Conservation (phyloP, 1,139 yeast genomes). For the Wickerhamiella pararugosa region DNA sequence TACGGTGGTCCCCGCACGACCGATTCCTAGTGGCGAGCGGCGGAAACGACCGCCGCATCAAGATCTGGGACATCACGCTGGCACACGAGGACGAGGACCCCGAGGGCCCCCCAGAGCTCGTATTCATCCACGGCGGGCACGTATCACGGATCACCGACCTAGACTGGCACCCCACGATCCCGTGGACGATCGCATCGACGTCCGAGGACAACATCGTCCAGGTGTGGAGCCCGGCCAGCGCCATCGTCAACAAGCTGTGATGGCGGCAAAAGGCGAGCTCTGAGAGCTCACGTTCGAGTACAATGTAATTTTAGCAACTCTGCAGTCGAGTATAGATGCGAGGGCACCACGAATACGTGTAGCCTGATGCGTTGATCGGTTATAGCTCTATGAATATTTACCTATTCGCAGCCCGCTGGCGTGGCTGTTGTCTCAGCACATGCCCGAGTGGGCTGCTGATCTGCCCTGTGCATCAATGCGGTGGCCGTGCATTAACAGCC, state of each 20-base stretch:
- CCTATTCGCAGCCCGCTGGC: no score
- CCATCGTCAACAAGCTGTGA: slow-evolving; percentile 12
- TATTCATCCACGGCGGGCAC: slow-evolving; percentile 81
- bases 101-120: slow-evolving; percentile 34
- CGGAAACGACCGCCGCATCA: slow-evolving; percentile 61
- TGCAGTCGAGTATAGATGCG: no score
- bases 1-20: slow-evolving; percentile 65
- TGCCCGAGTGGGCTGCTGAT: no score
- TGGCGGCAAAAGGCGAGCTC: no score
- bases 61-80: slow-evolving; percentile 50
- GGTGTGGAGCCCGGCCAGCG: slow-evolving; percentile 38
- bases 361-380: no score
- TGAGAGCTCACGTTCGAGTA: no score
- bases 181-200: slow-evolving; percentile 63
- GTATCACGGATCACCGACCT: slow-evolving; percentile 78
- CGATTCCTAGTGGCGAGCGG: slow-evolving; percentile 55
- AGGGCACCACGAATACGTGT: no score
- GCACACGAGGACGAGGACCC: slow-evolving; percentile 28
- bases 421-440: no score
- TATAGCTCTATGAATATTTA: no score
- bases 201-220: slow-evolving; percentile 76
- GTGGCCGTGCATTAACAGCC: no score
- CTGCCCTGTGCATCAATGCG: no score
- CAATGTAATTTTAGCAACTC: no score
- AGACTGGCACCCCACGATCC: slow-evolving; percentile 68